Base-by-base conservation (phyloP, 768 basidiomycete species). In the Pleurotus sapidus region DNA sequence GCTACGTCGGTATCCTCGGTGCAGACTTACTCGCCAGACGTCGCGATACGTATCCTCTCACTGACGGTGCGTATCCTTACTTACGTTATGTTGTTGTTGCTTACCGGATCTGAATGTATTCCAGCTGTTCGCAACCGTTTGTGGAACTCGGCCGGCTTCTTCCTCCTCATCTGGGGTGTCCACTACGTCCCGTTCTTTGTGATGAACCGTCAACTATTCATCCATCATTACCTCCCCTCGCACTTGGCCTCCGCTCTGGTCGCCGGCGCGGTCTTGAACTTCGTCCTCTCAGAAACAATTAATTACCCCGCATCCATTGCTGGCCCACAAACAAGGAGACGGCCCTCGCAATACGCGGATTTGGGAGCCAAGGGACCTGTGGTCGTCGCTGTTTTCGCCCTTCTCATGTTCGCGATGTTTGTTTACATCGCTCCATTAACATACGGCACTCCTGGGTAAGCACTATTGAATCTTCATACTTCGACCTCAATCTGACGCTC, bases 131-230 rank as follows among this genome's bases (percentile, higher is more conserved):
- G 95, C 49, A 95, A 96, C 68, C 88, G 97, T 37, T 78, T 98
- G 9, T 93, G 95, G 86, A 95, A 98, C 68, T 95, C 94, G 46
- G 84, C 91, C 23, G 94, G 96, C 18, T 97, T 98, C 80, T 98
- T 99, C 84, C 73, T 95, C 55, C 75, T 95, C 27, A 84, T 96
- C 23, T 99, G 97, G 97, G 88, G 82, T 11, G 92, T 91, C 56
- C 97, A 99, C 70, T 99, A 97, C 75, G 76, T 89, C 67, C 97
- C 97, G 5, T 99, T 98, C 83, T 99, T 93, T 87, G 80, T 98
- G 24, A 96, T 99, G 93, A 89, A 82, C 67, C 91, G 97, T 39
- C 97, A 99, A 67, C 80, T 95, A 43, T 99, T 99, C 81, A 77
- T 99, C 23, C 97, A 99, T 70, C 95, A 97, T 71, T 99, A 99